phyloP scores from a whole-genome alignment of 129 eudicot genomes.

The Flaveria brownii region DNA sequence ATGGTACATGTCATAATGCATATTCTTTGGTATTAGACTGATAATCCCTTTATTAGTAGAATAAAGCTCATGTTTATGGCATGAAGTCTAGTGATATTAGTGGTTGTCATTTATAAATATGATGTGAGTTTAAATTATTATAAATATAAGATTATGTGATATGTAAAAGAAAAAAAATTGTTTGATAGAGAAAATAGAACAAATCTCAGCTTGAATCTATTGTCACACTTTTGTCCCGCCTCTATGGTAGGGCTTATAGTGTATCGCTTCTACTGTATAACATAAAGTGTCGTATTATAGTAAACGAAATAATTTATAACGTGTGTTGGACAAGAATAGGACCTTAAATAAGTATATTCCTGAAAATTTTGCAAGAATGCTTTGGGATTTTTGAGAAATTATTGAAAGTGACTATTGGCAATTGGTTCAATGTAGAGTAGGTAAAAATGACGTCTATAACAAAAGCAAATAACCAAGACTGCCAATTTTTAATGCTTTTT shows the following conservation, averaged over 20 bases:
- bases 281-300: background rate
- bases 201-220: background rate
- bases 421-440: constrained; percentile 3
- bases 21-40: background rate
- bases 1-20: background rate
- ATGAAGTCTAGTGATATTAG: no score
- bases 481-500: background rate
- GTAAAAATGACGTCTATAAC: background rate
- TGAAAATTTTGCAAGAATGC: background rate
- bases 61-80: background rate
- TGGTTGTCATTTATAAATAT: no score
- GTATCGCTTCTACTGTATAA: background rate
- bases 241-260: no score
- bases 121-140: no score
- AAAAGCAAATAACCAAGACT: no score
- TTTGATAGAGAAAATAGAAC: background rate
- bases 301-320: background rate
- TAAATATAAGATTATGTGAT: no score
- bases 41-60: background rate
- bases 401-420: background rate
- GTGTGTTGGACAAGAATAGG: no score
- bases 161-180: no score
- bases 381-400: background rate
- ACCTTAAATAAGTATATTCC: no score
- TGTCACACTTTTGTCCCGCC: background rate